Conservation (phyloP, 257 asterid species). For the Plantago ovata region DNA sequence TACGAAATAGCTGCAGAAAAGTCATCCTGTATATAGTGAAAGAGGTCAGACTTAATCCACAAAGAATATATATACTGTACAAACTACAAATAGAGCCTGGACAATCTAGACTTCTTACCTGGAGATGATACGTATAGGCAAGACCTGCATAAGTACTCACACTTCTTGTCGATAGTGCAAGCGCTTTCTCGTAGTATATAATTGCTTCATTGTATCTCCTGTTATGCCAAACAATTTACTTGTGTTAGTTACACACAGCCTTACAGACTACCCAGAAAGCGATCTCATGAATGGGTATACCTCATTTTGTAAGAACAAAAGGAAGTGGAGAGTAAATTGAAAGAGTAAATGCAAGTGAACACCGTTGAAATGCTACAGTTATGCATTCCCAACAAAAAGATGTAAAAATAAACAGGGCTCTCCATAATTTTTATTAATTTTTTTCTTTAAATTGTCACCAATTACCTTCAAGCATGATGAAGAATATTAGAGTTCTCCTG, state of each 20-base stretch:
- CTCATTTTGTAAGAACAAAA: neutral
- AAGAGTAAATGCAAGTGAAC: neutral
- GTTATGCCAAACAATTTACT: conserved; percentile 24
- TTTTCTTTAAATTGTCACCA: no score
- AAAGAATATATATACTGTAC: neutral
- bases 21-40: conserved; percentile 55
- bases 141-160: conserved; percentile 92
- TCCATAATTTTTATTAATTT: no score
- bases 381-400: conserved; percentile 11
- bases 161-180: conserved; percentile 87
- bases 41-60: conserved; percentile 3
- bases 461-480: no score
- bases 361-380: neutral
- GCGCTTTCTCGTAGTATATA: conserved; percentile 83
- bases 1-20: conserved; percentile 68
- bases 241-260: conserved; percentile 3
- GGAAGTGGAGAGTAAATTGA: neutral
- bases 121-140: conserved; percentile 88
- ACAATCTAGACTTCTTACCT: conserved; percentile 37
- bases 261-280: no score
- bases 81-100: neutral
- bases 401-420: neutral
- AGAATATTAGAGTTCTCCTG: no score
- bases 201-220: conserved; percentile 93
- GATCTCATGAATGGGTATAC: neutral